Evolutionary conservation across 1,139 yeast genomes (phyloP).

Genomic region (Yamadazyma jaroonii): DNA sequence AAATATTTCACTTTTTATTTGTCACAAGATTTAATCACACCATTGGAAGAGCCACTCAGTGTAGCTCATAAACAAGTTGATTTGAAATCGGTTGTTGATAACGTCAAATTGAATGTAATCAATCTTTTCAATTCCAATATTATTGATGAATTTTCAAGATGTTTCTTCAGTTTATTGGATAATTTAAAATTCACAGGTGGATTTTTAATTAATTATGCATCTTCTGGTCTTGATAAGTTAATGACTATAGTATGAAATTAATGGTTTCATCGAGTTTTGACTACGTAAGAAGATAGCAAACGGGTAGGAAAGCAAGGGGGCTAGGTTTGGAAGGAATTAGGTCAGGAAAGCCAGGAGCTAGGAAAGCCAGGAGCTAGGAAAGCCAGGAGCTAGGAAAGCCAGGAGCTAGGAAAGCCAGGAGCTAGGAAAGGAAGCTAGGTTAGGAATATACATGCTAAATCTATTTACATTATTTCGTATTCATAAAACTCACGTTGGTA

Average conservation of each 20-base stretch:
- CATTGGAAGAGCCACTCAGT: background rate
- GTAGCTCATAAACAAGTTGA: background rate
- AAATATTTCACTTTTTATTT: constrained; percentile 5
- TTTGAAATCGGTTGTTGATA: background rate
- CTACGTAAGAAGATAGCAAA: too few relatives aligned
- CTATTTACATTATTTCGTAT: constrained; percentile 23
- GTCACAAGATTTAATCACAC: background rate
- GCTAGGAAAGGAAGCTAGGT: background rate
- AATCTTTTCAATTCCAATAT: constrained; percentile 2
- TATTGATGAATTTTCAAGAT: constrained; percentile 8
- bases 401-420: too few relatives aligned
- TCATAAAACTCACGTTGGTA: constrained; percentile 72
- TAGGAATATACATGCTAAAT: background rate
- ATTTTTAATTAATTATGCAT: constrained; percentile 21
- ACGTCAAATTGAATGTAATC: constrained; percentile 1
- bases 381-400: too few relatives aligned
- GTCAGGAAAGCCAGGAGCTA: too few relatives aligned
- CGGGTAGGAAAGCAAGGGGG: too few relatives aligned
- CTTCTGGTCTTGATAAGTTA: constrained; percentile 28
- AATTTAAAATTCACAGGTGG: constrained; percentile 17
- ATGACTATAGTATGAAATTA: constrained; percentile 8
- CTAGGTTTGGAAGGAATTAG: background rate
- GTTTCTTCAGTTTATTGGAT: constrained; percentile 6
- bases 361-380: too few relatives aligned
- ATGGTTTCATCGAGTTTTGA: background rate